phyloP scores from a whole-genome alignment of 345 rosid species.

The Salix caprea region DNA sequence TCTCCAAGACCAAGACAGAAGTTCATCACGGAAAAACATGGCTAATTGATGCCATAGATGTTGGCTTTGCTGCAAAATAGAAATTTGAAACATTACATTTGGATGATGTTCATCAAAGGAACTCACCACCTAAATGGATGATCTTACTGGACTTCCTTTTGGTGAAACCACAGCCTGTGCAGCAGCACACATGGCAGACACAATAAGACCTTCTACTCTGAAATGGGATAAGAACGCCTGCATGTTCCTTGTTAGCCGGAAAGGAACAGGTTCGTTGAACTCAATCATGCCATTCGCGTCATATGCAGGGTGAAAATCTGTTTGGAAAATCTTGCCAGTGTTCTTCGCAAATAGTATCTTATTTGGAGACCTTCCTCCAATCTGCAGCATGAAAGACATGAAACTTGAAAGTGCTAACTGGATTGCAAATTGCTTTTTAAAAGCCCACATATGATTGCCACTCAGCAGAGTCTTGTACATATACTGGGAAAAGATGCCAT shows the following conservation, averaged over 20 bases:
- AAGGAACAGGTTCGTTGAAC: slow-evolving; percentile 89
- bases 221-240: slow-evolving; percentile 92
- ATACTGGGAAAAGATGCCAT: slow-evolving; percentile 87
- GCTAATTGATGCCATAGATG: slow-evolving; percentile 94
- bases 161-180: slow-evolving; percentile 90
- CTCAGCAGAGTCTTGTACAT: slow-evolving; percentile 86
- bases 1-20: slow-evolving; percentile 94
- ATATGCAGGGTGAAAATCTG: slow-evolving; percentile 96
- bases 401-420: slow-evolving; percentile 96
- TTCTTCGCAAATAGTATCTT: slow-evolving; percentile 94
- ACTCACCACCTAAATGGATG: not conserved
- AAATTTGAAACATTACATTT: not conserved
- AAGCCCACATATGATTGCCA: slow-evolving; percentile 96
- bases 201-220: slow-evolving; percentile 93
- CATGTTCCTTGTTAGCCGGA: slow-evolving; percentile 97
- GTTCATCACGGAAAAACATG: slow-evolving; percentile 97
- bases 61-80: slow-evolving; percentile 64
- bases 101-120: not conserved
- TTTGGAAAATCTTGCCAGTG: slow-evolving; percentile 94
- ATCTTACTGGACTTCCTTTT: slow-evolving; percentile 42
- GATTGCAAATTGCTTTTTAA: slow-evolving; percentile 93
- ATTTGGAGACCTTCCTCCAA: slow-evolving; percentile 96
- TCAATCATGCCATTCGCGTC: slow-evolving; percentile 87
- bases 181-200: slow-evolving; percentile 90
- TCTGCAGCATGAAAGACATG: slow-evolving; percentile 97